phyloP scores from a whole-genome alignment of 202 grass and related monocot genomes.

The Panicum hallii region DNA sequence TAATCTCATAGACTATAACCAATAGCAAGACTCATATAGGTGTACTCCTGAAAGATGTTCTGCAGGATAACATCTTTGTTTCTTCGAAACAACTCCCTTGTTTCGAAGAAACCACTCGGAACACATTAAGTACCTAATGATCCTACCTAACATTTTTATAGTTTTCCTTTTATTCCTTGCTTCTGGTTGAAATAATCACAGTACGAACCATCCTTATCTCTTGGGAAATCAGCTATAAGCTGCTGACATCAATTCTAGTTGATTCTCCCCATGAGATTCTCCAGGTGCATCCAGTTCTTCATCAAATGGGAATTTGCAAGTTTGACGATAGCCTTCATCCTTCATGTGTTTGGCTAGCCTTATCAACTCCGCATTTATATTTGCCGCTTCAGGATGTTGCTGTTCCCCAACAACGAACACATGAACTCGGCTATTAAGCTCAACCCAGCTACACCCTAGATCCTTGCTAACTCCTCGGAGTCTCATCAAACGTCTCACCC shows the following conservation, averaged over 20 bases:
- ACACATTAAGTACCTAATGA: neutral
- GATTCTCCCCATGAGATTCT: conserved; percentile 46
- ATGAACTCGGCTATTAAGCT: conserved; percentile 70
- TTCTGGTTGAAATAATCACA: conserved; percentile 16
- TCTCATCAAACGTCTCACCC: conserved; percentile 79
- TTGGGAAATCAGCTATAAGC: conserved; percentile 39
- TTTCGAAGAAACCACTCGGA: too few species aligned
- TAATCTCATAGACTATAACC: too few species aligned
- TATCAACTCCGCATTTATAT: conserved; percentile 61
- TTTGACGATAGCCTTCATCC: conserved; percentile 66
- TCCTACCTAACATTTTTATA: neutral
- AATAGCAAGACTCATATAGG: too few species aligned
- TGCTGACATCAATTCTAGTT: conserved; percentile 42
- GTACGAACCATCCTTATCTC: conserved; percentile 20
- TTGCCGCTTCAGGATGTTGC: conserved; percentile 61
- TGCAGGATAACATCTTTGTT: too few species aligned
- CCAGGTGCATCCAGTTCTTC: conserved; percentile 21
- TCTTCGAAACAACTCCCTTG: too few species aligned
- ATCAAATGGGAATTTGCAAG: conserved; percentile 37
- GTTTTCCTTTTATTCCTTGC: neutral
- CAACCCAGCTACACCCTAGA: conserved; percentile 83
- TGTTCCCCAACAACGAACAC: conserved; percentile 78
- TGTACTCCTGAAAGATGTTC: too few species aligned
- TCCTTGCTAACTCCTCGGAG: conserved; percentile 69
- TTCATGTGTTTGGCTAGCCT: conserved; percentile 76